These are phyloP conservation scores for Monascus purpureus DNA, from an alignment of 495 filamentous ascomycete species.

Conservation along the genomic window DNA sequence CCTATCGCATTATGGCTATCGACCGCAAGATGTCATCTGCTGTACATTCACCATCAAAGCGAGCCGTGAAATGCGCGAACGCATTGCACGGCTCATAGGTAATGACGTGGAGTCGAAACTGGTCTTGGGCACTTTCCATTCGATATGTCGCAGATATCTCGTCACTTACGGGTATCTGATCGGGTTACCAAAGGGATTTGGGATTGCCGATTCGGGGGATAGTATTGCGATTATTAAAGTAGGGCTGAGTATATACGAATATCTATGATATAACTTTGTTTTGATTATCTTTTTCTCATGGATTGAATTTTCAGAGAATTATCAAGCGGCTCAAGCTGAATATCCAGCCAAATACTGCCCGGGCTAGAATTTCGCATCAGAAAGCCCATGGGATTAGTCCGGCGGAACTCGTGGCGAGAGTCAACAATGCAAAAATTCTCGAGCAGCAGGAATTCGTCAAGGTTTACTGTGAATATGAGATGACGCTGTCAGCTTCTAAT, in stretches of 20 bases:
- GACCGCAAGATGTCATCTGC: conserved; percentile 86
- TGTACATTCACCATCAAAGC: conserved; percentile 98
- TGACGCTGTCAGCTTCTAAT: conserved; percentile 57
- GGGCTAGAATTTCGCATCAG: conserved; percentile 67
- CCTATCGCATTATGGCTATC: conserved; percentile 61
- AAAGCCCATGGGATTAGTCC: conserved; percentile 58
- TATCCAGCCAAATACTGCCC: conserved; percentile 56
- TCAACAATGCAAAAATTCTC: conserved; percentile 28
- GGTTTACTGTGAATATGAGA: conserved; percentile 70
- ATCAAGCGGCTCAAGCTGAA: conserved; percentile 53
- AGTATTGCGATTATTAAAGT: conserved; percentile 54
- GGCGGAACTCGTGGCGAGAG: conserved; percentile 25
- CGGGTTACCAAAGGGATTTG: conserved; percentile 69
- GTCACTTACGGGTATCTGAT: conserved; percentile 76
- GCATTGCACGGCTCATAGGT: conserved; percentile 66
- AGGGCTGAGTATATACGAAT: conserved; percentile 7
- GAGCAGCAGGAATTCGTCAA: conserved; percentile 61
- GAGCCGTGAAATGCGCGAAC: conserved; percentile 86
- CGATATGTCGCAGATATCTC: conserved; percentile 77
- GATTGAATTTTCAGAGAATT: conserved; percentile 41
- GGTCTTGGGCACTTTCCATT: conserved; percentile 91
- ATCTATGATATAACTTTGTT: no score
- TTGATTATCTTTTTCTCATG: conserved; percentile 3
- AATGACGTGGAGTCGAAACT: conserved; percentile 63
- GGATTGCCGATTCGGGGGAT: conserved; percentile 83